Base-by-base conservation (phyloP, 371 early-diverging fungal species). In the Actinomortierella ambigua region DNA sequence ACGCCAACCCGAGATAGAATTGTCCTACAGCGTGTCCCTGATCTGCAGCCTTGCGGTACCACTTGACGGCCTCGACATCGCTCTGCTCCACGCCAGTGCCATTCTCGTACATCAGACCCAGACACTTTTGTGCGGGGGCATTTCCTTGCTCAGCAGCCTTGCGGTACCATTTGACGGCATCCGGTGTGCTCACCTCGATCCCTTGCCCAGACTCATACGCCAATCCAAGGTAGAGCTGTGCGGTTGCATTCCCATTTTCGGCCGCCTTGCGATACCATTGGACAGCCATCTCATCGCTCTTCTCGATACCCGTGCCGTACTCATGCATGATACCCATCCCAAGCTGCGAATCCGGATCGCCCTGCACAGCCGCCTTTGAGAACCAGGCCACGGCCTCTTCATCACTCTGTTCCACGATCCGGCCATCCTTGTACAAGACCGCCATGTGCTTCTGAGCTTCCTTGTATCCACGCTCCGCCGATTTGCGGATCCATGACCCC, bases 121-220 rank as follows among this genome's bases (percentile, higher is more conserved):
- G 81, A 50, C 92, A 93, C 79, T 91, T 92, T 75, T 91, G 88
- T 15, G 54, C 83, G 67, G 77, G 89, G 69, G 63, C 76, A 69
- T 29, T 69, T 26, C 90, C 90, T 62, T 88, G 85, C 29, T 80
- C 77, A 0, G 96, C 92, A 4, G 95, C 82, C 48, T 81, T 79
- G 55, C 77, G 70, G 75, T 93, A 96, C 90, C 90, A 95, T 39
- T 84, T 68, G 46, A 94, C 85, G 9, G 96, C 92, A 58, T 79
- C 71, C 9, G 67, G 65, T 22, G 87, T 82, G 67, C 93, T 83
- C 53, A 83, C 84, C 26, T 82, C 81, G 0, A 92, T 86, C 5
- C 94, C 93, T 61, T 90, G 81, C 6, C 94, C 95, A 75, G 92
- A 88, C 40, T 89, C 91, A 59, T 90, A 95, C 68, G 92, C 91